Evolutionary conservation across 2,329 filamentous ascomycete species (phyloP).

Genomic region (Fonsecaea monophora): DNA sequence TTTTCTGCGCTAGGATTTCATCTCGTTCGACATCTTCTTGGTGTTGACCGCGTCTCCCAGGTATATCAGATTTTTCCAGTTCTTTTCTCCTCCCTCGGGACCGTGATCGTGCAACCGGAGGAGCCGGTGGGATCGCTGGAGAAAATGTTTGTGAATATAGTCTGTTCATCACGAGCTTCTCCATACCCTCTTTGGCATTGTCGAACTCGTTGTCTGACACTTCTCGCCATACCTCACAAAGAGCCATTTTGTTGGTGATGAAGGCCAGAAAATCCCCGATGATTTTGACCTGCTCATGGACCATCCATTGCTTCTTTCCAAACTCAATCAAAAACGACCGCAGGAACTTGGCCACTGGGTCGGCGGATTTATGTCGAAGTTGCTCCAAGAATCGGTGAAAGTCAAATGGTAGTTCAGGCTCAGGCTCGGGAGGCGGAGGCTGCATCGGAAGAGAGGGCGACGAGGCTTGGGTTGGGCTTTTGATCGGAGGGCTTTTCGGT

Average conservation of each 20-base stretch:
- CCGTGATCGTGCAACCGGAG: constrained; percentile 65
- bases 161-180: constrained; percentile 98
- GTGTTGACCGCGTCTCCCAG: constrained; percentile 90
- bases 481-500: constrained; percentile 42
- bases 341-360: constrained; percentile 93
- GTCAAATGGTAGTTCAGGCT: constrained; percentile 88
- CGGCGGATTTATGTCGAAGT: constrained; percentile 93
- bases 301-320: constrained; percentile 98
- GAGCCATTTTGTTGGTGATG: constrained; percentile 97
- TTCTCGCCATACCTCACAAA: constrained; percentile 94
- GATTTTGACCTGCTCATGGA: constrained; percentile 99
- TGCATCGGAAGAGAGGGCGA: constrained; percentile 25
- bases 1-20: constrained; percentile 94
- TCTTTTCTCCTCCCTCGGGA: constrained; percentile 72
- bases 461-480: constrained; percentile 26
- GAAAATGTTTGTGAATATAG: constrained; percentile 96
- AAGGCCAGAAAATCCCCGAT: constrained; percentile 96
- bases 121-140: constrained; percentile 83
- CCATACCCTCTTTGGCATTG: constrained; percentile 98
- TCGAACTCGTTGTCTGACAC: constrained; percentile 97
- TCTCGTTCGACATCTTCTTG: constrained; percentile 98
- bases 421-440: constrained; percentile 73
- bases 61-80: constrained; percentile 72
- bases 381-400: constrained; percentile 98
- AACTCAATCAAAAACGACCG: constrained; percentile 95